Evolutionary conservation across 371 early-diverging fungal species (phyloP), one percentile per base, ranked within the genome.

Genomic region (Rhizomucor pusillus): DNA sequence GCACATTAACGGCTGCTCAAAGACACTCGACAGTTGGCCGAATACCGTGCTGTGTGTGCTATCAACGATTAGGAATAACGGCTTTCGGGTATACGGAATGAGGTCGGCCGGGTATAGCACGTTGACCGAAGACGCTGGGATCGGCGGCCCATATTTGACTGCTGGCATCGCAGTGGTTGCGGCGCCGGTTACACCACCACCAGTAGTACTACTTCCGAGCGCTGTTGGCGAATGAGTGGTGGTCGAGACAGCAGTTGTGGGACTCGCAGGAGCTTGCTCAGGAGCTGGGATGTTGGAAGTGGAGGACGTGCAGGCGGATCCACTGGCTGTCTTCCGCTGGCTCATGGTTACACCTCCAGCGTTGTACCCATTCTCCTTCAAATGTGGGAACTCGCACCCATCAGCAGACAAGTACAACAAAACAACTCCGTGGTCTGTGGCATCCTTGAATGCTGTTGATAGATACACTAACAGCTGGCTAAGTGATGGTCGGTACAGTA

Each of bases 331-430:
- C 59, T 62, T 37, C 65, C 61, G 69, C 20, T 75, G 74, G 23
- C 64, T 71, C 10, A 79, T 81, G 4, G 76, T 44, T 23, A 90
- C 83, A 35, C 93, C 94, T 29, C 91, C 90, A 29, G 7, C 7
- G 41, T 70, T 67, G 68, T 89, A 92, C 0, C 86, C 89, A 67
- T 62, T 50, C 43, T 50, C 66, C 43, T 24, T 63, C 52, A 56
- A 55, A 48, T 65, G 68, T 0, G 73, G 49, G 35, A 69, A 69
- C 29, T 85, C 85, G 49, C 79, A 69, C 0, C 93, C 96, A 60
- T 95, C 95, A 0, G 95, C 94, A 9, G 96, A 95, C 10, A 97
- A 50, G 54, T 94, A 98, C 13, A 98, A 57, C 5, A 98, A 65
- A 60, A 97, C 64, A 18, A 88, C 94, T 0, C 89, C 82, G 51